Base-by-base conservation (phyloP, 2,329 filamentous ascomycete species). In the Neonectria hederae region DNA sequence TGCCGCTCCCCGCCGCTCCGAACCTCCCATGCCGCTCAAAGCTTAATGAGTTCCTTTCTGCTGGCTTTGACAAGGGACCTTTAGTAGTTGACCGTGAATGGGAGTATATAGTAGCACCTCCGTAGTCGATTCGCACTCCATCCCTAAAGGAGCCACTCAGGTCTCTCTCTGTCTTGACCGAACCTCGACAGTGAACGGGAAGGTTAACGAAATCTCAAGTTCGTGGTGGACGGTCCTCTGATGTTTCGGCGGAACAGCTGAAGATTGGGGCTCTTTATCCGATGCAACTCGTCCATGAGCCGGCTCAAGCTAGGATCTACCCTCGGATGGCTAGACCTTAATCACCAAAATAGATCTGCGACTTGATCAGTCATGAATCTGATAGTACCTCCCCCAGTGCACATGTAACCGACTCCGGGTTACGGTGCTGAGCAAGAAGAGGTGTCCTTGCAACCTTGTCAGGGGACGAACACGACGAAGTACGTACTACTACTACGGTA, bases 1-100 rank as follows among this genome's bases (percentile, higher is more conserved):
- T 56, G 53, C 61, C 61, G 59, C 55, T 51, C 61, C 58, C 61
- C 62, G 54, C 62, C 49, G 54, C 55, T 63, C 60, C 59, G 58
- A 46, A 21, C n/a, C 38, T 42, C 38, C n/a, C n/a, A 19, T 42
- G 8, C 3, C 38, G 4, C 38, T 42, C 21, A 28, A 43, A 38
- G 19, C 45, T 42, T 58, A 28, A 19, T 42, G 26, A 45, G 26
- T 45, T 26, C 38, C 48, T 30, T 17, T 38, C 30, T 38, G 51
- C 48, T 43, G 46, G 19, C 38, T 53, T 54, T 30, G 48, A 22
- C 60, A 53, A 56, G 54, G 60, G 38, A 19, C 26, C 4, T 8
- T 32, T n/a, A 32, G 17, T n/a, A 32, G 17, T 51, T 19, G 48
- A 17, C n/a, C 48, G 24, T 14, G 26, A 9, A 28, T 9, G 28